A percentile compares a stretch with the other conserved stretches of the same genome.
phyloP scores from a whole-genome alignment of 768 basidiomycete species.

The Boletus pseudopeckii region DNA sequence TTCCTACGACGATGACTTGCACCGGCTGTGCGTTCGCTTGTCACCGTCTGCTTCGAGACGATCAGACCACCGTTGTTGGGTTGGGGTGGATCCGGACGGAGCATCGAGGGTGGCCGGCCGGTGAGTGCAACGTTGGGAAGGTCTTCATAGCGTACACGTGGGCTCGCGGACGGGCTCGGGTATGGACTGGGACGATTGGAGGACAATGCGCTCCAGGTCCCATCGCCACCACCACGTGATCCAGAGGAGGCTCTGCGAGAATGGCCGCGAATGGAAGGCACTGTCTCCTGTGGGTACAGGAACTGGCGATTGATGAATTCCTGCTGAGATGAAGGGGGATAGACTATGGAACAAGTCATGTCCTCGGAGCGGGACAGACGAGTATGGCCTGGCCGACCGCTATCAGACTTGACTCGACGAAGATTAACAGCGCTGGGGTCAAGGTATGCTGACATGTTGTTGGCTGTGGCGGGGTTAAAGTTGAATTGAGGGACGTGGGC shows the following conservation, averaged over 20 bases:
- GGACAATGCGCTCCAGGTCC: constrained; percentile 33
- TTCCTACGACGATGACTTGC: constrained; percentile 84
- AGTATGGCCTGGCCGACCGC: constrained; percentile 40
- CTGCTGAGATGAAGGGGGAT: constrained; percentile 37
- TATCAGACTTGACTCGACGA: constrained; percentile 52
- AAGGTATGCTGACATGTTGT: constrained; percentile 41
- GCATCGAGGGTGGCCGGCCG: constrained; percentile 20
- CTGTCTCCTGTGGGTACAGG: constrained; percentile 39
- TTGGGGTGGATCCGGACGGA: constrained; percentile 19
- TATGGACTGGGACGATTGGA: constrained; percentile 56
- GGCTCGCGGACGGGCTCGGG: constrained; percentile 66
- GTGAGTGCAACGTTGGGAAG: constrained; percentile 37
- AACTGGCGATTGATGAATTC: constrained; percentile 44
- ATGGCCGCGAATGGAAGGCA: constrained; percentile 35
- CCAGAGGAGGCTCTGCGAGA: constrained; percentile 42
- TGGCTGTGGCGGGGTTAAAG: constrained; percentile 31
- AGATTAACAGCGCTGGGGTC: constrained; percentile 32
- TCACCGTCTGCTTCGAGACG: constrained; percentile 77
- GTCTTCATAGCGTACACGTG: constrained; percentile 50
- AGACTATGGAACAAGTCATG: constrained; percentile 34
- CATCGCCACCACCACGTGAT: constrained; percentile 31
- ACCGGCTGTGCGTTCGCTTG: constrained; percentile 84
- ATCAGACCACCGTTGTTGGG: constrained; percentile 4
- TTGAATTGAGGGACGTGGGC: constrained; percentile 30
- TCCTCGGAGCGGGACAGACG: constrained; percentile 65